Percentiles rank a stretch among this genome's conserved stretches.
phyloP scores from a whole-genome alignment of 2,329 filamentous ascomycete species.

The Talaromyces albobiverticillius region DNA sequence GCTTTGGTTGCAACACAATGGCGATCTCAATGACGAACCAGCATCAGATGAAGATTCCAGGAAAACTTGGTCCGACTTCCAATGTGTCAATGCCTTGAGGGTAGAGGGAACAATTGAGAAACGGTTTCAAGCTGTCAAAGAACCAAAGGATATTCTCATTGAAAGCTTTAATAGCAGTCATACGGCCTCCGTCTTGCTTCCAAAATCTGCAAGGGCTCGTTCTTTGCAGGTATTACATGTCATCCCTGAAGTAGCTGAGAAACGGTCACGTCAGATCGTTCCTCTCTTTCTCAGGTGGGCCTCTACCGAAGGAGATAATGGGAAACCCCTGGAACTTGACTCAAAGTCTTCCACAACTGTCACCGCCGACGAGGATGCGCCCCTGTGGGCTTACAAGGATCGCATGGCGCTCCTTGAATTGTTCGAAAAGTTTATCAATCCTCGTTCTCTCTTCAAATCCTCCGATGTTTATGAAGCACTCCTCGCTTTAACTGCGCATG shows the following conservation, averaged over 20 bases:
- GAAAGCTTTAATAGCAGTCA: constrained; percentile 65
- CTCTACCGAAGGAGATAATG: constrained; percentile 48
- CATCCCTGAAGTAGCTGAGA: constrained; percentile 76
- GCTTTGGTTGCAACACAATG: constrained; percentile 62
- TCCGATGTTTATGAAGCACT: constrained; percentile 73
- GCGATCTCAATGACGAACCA: background rate
- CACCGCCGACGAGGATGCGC: constrained; percentile 19
- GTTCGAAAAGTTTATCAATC: constrained; percentile 83
- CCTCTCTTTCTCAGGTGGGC: constrained; percentile 84
- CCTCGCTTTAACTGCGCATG: constrained; percentile 74
- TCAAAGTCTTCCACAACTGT: constrained; percentile 24
- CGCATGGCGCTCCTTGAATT: constrained; percentile 78
- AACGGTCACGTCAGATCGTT: constrained; percentile 76
- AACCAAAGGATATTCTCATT: constrained; percentile 59
- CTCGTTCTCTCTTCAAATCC: constrained; percentile 75
- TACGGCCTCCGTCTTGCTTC: constrained; percentile 25
- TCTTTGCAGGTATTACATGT: constrained; percentile 75
- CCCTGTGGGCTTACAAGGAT: constrained; percentile 57
- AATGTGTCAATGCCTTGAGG: constrained; percentile 72
- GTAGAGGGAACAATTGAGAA: constrained; percentile 54
- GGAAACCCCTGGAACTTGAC: constrained; percentile 21
- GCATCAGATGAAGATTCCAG: constrained; percentile 22
- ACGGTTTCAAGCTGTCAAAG: constrained; percentile 53
- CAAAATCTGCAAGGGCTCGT: constrained; percentile 63
- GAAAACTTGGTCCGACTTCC: constrained; percentile 57